Base-by-base conservation (phyloP, 768 basidiomycete genomes). In the Mycena galericulata region DNA sequence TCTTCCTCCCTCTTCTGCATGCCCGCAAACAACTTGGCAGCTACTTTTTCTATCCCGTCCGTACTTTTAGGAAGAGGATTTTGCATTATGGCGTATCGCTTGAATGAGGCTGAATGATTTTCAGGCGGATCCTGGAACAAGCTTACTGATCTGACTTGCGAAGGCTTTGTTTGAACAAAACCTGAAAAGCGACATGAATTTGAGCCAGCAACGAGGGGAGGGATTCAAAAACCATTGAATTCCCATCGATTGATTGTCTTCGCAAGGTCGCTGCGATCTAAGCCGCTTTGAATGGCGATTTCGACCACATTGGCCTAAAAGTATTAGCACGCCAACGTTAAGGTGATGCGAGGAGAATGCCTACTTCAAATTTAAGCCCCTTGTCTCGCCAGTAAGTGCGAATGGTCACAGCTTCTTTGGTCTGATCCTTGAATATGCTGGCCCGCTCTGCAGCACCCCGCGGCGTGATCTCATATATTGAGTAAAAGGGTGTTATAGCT, bases 401-500 rank as follows among this genome's bases (percentile, higher is more conserved):
- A 26, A 86, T 77, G 0, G 76, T 76, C 43, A 65, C 70, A 0
- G 83, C 83, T 15, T 79, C 77, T 9, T 72, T 63, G 6, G 77
- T 78, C 1, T 72, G 70, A 69, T 84, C 81, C 1, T 67, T 60
- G 41, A 75, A 47, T 7, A 85, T 74, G 26, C 77, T 74, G 12
- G 70, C 27, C 75, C 76, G 79, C 2, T 76, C 80, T 1, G 50
- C 60, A 11, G 36, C 43, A 3, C 65, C 65, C n/a, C 75, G 74
- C 1, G 76, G 72, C 20, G 76, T 78, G 65, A 85, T 74, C 40
- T 82, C 79, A 70, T 85, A 86, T 17, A 79, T 60, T 4, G 81
- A 77, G 63, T 83, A 87, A 65, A 81, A 84, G 0, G 86, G 86
- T 0, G 86, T 87, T 36, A 82, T 75, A 6, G 85, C 84, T 20